A percentile compares a stretch with the other conserved stretches of the same genome.
Evolutionary conservation across 2,329 filamentous ascomycete genomes (phyloP).

Genomic region (Monosporascus sp.): DNA sequence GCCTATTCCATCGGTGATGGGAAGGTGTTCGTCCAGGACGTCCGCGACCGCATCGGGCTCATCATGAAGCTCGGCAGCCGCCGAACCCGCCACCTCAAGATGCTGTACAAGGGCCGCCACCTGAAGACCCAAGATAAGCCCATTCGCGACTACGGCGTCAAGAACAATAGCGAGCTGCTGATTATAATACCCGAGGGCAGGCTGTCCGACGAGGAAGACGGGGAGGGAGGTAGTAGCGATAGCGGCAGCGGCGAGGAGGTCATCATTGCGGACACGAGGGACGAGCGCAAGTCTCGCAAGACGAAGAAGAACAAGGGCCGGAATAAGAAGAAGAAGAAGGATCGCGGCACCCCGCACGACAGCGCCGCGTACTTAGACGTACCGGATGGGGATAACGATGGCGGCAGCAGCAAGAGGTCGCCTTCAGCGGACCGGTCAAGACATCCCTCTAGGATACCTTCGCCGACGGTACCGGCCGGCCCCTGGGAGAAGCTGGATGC

Average conservation of each 20-base stretch:
- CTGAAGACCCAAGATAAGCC: slow-evolving; percentile 58
- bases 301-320: slow-evolving; percentile 36
- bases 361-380: slow-evolving; percentile 36
- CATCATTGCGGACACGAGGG: slow-evolving; percentile 37
- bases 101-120: slow-evolving; percentile 69
- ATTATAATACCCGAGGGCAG: slow-evolving; percentile 49
- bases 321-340: slow-evolving; percentile 32
- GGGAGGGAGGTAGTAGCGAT: neutral
- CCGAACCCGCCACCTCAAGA: slow-evolving; percentile 50
- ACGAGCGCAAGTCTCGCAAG: slow-evolving; percentile 33
- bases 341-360: slow-evolving; percentile 36
- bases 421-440: slow-evolving; percentile 27
- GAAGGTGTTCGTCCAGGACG: slow-evolving; percentile 60
- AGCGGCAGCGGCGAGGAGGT: slow-evolving; percentile 39
- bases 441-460: slow-evolving; percentile 33
- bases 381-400: slow-evolving; percentile 29
- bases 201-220: slow-evolving; percentile 32
- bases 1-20: slow-evolving; percentile 71
- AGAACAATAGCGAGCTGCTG: slow-evolving; percentile 57
- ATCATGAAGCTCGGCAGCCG: slow-evolving; percentile 58
- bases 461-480: slow-evolving; percentile 32
- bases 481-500: slow-evolving; percentile 60
- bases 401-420: slow-evolving; percentile 19
- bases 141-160: slow-evolving; percentile 55
- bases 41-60: slow-evolving; percentile 62